These are phyloP conservation scores for Boletus pseudopeckii DNA, from an alignment of 768 basidiomycete genomes.

Conservation along the genomic window DNA sequence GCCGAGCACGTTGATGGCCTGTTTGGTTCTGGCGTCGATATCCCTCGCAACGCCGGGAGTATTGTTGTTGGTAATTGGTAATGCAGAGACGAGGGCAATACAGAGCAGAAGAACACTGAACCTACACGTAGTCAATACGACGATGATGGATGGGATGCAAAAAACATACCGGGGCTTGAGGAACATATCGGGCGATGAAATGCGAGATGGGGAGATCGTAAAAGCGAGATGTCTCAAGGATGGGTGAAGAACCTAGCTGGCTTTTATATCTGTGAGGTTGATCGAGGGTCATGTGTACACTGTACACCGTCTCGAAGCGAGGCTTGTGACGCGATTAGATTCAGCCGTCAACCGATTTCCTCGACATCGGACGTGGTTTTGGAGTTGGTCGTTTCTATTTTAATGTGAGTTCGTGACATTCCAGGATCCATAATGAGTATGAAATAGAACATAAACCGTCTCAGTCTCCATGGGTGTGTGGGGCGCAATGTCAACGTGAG, in stretches of 20 bases:
- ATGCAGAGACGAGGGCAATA: neutral
- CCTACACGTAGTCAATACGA: neutral
- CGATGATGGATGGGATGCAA: neutral
- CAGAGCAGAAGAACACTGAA: neutral
- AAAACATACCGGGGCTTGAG: neutral
- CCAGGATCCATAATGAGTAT: neutral
- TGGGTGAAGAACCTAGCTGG: neutral
- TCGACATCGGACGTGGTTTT: too few relatives aligned
- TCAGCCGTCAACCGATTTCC: too few relatives aligned
- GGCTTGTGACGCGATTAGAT: too few relatives aligned
- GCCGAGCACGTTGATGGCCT: too few relatives aligned
- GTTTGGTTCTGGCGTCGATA: too few relatives aligned
- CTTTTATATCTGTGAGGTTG: neutral
- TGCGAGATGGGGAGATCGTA: too few relatives aligned
- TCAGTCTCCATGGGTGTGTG: slow-evolving; percentile 1
- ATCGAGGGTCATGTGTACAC: too few relatives aligned
- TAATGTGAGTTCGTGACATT: neutral
- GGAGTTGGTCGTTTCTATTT: too few relatives aligned
- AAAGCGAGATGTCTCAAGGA: too few relatives aligned
- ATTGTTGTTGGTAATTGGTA: neutral
- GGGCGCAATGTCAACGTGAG: too few relatives aligned
- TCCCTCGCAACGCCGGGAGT: too few relatives aligned
- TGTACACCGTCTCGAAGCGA: too few relatives aligned
- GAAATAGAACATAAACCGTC: neutral
- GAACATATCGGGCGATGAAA: neutral